Conservation (phyloP, 768 basidiomycete genomes). For the Russula emetica region DNA sequence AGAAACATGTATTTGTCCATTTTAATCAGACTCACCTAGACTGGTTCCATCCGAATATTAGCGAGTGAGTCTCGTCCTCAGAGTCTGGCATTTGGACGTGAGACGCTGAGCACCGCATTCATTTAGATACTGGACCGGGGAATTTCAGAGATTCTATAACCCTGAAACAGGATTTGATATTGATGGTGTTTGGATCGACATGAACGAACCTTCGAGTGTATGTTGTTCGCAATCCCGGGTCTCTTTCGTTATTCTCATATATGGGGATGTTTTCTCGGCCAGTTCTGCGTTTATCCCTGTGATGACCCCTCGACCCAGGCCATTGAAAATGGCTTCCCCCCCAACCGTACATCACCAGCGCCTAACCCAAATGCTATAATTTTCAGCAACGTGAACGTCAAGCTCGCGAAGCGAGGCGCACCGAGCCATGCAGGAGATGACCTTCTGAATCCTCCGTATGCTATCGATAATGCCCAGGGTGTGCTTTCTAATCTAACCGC, state of each 20-base stretch:
- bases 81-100: background rate
- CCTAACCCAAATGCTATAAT: conserved; percentile 54
- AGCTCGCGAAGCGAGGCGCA: conserved; percentile 30
- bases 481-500: conserved; percentile 51
- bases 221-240: conserved; percentile 18
- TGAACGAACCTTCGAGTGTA: conserved; percentile 69
- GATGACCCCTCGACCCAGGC: conserved; percentile 58
- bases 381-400: conserved; percentile 35
- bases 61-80: conserved; percentile 39
- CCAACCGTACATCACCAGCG: conserved; percentile 44
- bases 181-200: conserved; percentile 71
- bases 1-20: background rate
- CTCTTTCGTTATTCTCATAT: background rate
- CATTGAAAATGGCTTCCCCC: conserved; percentile 48
- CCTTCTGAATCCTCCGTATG: conserved; percentile 51
- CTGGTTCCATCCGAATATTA: conserved; percentile 56
- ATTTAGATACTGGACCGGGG: conserved; percentile 56
- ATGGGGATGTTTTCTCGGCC: background rate
- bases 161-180: conserved; percentile 55
- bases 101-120: background rate
- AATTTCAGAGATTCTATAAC: conserved; percentile 55
- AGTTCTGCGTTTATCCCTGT: conserved; percentile 66
- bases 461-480: conserved; percentile 52
- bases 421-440: conserved; percentile 34
- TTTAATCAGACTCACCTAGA: conserved; percentile 35